Evolutionary conservation across 2,329 filamentous ascomycete species (phyloP).

Genomic region (Pseudocercospora vitis): DNA sequence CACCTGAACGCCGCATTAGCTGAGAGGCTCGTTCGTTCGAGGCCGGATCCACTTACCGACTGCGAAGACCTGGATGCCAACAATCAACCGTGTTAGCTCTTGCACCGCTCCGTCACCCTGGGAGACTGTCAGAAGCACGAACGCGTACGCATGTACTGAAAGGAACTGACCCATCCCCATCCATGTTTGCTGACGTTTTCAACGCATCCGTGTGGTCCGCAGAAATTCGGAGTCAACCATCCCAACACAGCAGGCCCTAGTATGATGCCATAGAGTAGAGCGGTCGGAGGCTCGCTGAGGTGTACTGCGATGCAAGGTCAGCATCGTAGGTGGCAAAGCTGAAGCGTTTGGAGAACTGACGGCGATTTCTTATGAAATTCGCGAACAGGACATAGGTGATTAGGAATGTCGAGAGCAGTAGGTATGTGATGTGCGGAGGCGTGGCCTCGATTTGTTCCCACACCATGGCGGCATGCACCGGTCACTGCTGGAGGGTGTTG

Average conservation of each 20-base stretch:
- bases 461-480: slow-evolving; percentile 16
- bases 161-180: slow-evolving; percentile 42
- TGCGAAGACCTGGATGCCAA: slow-evolving; percentile 47
- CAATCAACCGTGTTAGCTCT: slow-evolving; percentile 46
- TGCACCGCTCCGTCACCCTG: slow-evolving; percentile 44
- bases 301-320: slow-evolving; percentile 38
- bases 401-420: slow-evolving; percentile 48
- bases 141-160: slow-evolving; percentile 8
- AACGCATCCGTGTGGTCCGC: slow-evolving; percentile 27
- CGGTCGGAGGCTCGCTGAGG: slow-evolving; percentile 51
- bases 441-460: slow-evolving; percentile 51
- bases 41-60: slow-evolving; percentile 18
- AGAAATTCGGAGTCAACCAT: slow-evolving; percentile 44
- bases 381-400: slow-evolving; percentile 50
- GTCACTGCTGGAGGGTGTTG: neutral
- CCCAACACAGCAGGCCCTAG: slow-evolving; percentile 45
- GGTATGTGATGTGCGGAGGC: slow-evolving; percentile 48
- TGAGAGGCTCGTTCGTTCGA: too few species aligned
- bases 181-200: slow-evolving; percentile 26
- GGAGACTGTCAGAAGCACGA: slow-evolving; percentile 3
- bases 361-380: slow-evolving; percentile 47
- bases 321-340: neutral
- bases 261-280: slow-evolving; percentile 48
- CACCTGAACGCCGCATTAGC: slow-evolving; percentile 18
- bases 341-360: slow-evolving; percentile 5